Evolutionary conservation across 352 stramenopile genomes (phyloP).

Genomic region (Phytophthora pini): DNA sequence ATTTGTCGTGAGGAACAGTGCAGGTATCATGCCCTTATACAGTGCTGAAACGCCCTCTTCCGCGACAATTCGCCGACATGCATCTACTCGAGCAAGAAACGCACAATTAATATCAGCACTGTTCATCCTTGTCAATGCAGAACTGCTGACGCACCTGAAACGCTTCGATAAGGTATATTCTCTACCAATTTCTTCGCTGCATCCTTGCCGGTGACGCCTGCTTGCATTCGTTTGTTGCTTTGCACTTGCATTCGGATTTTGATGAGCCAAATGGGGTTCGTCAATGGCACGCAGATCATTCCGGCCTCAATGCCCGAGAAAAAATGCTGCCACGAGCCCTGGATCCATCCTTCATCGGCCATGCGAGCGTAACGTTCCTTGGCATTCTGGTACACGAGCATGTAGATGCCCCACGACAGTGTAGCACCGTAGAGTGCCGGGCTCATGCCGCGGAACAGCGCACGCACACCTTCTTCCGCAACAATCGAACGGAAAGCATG

Average conservation of each 20-base stretch:
- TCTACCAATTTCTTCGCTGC: slow-evolving; percentile 56
- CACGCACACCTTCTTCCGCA: slow-evolving; percentile 85
- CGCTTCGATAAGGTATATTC: slow-evolving; percentile 70
- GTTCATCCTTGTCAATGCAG: neutral
- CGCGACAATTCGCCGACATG: slow-evolving; percentile 92
- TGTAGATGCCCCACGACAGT: slow-evolving; percentile 98
- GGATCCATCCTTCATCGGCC: slow-evolving; percentile 71
- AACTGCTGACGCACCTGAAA: slow-evolving; percentile 46
- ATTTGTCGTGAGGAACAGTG: slow-evolving; percentile 96
- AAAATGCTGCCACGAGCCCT: slow-evolving; percentile 85
- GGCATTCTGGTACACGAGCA: slow-evolving; percentile 97
- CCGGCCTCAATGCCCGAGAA: slow-evolving; percentile 82
- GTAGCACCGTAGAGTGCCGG: slow-evolving; percentile 96
- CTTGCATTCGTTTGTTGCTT: slow-evolving; percentile 57
- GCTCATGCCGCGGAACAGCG: slow-evolving; percentile 94
- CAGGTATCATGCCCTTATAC: slow-evolving; percentile 96
- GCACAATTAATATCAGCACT: slow-evolving; percentile 5
- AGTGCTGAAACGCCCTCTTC: slow-evolving; percentile 95
- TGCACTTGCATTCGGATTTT: slow-evolving; percentile 97
- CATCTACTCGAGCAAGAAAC: slow-evolving; percentile 62
- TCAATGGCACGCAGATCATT: slow-evolving; percentile 94
- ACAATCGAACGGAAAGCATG: slow-evolving; percentile 83
- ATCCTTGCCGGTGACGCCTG: slow-evolving; percentile 56
- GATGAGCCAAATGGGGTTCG: slow-evolving; percentile 99
- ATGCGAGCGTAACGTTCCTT: slow-evolving; percentile 89